Conservation (phyloP, 139 green algal genomes). For the Pleodorina starrii region DNA sequence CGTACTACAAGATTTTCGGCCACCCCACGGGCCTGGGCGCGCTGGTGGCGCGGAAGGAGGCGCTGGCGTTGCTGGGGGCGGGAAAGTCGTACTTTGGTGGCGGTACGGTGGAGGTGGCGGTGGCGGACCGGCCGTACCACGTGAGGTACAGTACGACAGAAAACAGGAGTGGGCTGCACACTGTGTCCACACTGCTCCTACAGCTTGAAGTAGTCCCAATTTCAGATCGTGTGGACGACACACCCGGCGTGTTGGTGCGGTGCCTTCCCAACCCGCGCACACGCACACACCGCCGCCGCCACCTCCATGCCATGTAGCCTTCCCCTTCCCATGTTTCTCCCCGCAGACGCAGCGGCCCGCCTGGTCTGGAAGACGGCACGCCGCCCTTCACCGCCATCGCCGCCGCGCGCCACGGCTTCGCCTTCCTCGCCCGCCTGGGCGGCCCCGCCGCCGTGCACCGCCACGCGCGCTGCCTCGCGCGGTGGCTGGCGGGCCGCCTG, state of each 20-base stretch:
- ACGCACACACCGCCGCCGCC: too few relatives aligned
- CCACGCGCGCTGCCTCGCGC: constrained; percentile 53
- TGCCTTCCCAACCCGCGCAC: neutral
- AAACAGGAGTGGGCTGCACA: too few relatives aligned
- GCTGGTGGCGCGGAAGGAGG: constrained; percentile 78
- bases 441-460: constrained; percentile 53
- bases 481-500: constrained; percentile 63
- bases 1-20: constrained; percentile 95
- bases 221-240: too few relatives aligned
- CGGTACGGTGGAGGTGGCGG: constrained; percentile 78
- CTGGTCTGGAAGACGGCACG: constrained; percentile 91
- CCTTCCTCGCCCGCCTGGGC: constrained; percentile 60
- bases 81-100: constrained; percentile 90
- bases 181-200: too few relatives aligned
- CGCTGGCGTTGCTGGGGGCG: constrained; percentile 63
- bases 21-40: constrained; percentile 83
- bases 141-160: constrained; percentile 72
- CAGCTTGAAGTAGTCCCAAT: too few relatives aligned
- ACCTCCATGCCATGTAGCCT: neutral
- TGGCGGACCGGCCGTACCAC: constrained; percentile 66
- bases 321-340: neutral
- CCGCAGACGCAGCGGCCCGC: constrained; percentile 59
- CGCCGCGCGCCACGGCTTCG: constrained; percentile 70
- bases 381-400: constrained; percentile 82
- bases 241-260: too few relatives aligned